Evolutionary conservation across 2,329 filamentous ascomycete genomes (phyloP), one percentile per base, ranked within the genome.

Genomic region (Cercospora sojina): DNA sequence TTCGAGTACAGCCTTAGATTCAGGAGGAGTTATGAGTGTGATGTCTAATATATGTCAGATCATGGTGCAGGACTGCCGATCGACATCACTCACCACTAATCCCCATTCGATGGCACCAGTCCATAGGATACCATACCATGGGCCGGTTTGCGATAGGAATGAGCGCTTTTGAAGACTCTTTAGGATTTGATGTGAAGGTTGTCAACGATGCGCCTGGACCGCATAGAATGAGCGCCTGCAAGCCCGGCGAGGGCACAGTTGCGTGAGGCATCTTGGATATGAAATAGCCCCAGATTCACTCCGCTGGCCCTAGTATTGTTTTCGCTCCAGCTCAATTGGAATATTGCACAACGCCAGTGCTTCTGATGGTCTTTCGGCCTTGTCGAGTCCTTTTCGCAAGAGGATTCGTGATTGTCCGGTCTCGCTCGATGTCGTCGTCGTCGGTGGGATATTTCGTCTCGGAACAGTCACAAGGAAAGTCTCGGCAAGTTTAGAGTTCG

Each of bases 61-160:
- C 6, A 29, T n/a, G 7, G 10, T 7, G 5, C 16, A 8, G 20
- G 8, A 2, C 13, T n/a, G 5, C 18, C n/a, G 18, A 47, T 55
- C 18, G 9, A 27, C 0, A 25, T 64, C 16, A 55, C 62, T 58
- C 53, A 91, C 90, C 84, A 74, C 89, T 91, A 71, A 93, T 87
- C 72, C 91, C 91, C 78, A 90, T 91, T 41, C 91, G 87, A 75
- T 92, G 91, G 79, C 91, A 94, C 81, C 92, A 94, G 74, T 94
- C 91, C 47, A 95, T 86, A 5, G 91, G 89, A 77, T 95, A 95
- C 90, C 92, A 94, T 55, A 95, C 89, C 91, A 95, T 95, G 1
- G 91, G 91, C 72, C 91, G 82, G 77, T 95, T 95, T 38, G 91
- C 91, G 67, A 95, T 90, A 5, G 91, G 91, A 7, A 95, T 81